Percentiles rank a stretch among this genome's conserved stretches.
These are phyloP conservation scores for Cryptosporidium baileyi DNA, from an alignment of 169 alveolate genomes.

Conservation along the genomic window DNA sequence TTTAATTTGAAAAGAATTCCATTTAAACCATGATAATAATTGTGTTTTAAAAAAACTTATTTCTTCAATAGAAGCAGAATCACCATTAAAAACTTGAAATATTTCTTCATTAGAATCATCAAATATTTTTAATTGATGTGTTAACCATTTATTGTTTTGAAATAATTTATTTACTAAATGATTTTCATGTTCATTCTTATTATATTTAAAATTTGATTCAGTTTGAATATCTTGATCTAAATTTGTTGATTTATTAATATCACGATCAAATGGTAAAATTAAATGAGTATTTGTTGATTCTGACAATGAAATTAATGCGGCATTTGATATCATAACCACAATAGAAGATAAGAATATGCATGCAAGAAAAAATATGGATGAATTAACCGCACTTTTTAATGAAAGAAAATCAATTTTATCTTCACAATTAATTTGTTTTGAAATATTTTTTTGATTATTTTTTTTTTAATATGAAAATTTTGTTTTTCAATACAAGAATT, in stretches of 20 bases:
- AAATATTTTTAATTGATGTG: background rate
- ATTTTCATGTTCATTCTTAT: background rate
- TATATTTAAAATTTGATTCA: background rate
- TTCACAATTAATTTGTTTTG: too few relatives aligned
- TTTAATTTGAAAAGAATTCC: slow-evolving; percentile 21
- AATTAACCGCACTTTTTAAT: slow-evolving; percentile 29
- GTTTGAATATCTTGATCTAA: background rate
- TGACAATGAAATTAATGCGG: slow-evolving; percentile 49
- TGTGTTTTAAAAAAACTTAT: slow-evolving; percentile 13
- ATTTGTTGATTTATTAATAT: background rate
- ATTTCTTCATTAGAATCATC: background rate
- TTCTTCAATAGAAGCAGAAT: background rate
- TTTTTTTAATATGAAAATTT: too few relatives aligned
- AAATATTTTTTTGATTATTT: too few relatives aligned
- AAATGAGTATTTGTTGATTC: slow-evolving; percentile 29
- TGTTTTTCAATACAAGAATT: too few relatives aligned
- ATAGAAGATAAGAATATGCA: slow-evolving; percentile 42
- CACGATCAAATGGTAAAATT: background rate
- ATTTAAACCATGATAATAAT: slow-evolving; percentile 1
- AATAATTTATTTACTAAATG: background rate
- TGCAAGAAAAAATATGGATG: slow-evolving; percentile 16
- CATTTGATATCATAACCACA: slow-evolving; percentile 30
- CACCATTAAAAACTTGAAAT: slow-evolving; percentile 6
- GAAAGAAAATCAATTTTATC: slow-evolving; percentile 1
- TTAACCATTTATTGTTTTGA: background rate